These are phyloP conservation scores for Lithocarpus polystachyus DNA, from an alignment of 306 rosid species.

Conservation along the genomic window DNA sequence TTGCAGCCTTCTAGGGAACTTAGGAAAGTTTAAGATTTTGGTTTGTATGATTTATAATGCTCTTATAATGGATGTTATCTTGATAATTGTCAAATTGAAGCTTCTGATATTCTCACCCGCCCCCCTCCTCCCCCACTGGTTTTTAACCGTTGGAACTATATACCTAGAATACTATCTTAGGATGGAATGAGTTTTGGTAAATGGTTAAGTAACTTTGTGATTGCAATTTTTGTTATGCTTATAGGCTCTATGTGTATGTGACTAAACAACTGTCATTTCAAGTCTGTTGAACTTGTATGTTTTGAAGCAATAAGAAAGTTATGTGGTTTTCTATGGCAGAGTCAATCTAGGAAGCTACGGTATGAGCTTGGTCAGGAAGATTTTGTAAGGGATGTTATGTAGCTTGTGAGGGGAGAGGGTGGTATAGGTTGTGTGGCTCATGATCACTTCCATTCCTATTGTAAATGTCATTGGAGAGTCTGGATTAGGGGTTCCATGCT, in stretches of 20 bases:
- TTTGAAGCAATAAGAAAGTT: too few relatives aligned
- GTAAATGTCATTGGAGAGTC: constrained; percentile 30
- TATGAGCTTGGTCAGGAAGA: constrained; percentile 22
- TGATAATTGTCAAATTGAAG: not conserved
- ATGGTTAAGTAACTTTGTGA: too few relatives aligned
- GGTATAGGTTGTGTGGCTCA: constrained; percentile 22
- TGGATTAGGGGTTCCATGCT: constrained; percentile 32
- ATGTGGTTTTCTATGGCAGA: constrained; percentile 27
- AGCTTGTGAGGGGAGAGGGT: constrained; percentile 20
- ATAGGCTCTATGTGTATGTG: too few relatives aligned
- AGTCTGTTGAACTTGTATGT: too few relatives aligned
- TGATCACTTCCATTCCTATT: constrained; percentile 36
- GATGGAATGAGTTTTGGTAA: too few relatives aligned
- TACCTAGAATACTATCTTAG: too few relatives aligned
- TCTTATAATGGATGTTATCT: not conserved
- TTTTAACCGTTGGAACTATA: too few relatives aligned
- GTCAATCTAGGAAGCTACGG: constrained; percentile 29
- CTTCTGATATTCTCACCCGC: too few relatives aligned
- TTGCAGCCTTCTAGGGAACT: too few relatives aligned
- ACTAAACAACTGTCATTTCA: too few relatives aligned
- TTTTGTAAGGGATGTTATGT: constrained; percentile 46
- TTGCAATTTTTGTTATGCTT: too few relatives aligned
- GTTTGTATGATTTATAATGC: not conserved
- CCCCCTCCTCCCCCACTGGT: too few relatives aligned
- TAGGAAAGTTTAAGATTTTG: not conserved